These are phyloP conservation scores for Podochytrium sp. DNA, from an alignment of 192 early-diverging fungal species.

Conservation along the genomic window DNA sequence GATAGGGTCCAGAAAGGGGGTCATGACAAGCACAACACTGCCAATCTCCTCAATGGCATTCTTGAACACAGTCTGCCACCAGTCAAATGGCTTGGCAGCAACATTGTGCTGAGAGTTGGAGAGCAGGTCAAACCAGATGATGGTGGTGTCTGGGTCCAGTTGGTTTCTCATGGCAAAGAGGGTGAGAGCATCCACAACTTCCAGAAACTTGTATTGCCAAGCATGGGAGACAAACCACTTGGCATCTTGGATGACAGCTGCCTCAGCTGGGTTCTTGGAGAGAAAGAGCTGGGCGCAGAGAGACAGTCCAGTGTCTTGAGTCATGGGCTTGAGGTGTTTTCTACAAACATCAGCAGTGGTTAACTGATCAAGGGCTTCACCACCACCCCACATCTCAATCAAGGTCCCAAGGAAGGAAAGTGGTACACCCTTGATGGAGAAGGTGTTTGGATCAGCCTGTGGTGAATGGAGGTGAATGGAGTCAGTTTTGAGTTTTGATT, in stretches of 20 bases:
- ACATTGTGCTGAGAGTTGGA: too few species aligned
- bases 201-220: conserved; percentile 33
- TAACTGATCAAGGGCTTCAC: conserved; percentile 5
- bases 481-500: too few species aligned
- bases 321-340: conserved; percentile 22
- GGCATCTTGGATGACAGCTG: conserved; percentile 9
- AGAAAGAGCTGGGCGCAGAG: too few species aligned
- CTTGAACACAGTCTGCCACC: conserved; percentile 28
- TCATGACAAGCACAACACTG: conserved; percentile 27
- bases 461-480: too few species aligned
- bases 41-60: conserved; percentile 30
- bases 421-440: too few species aligned
- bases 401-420: too few species aligned
- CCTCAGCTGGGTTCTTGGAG: background rate
- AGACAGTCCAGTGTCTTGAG: too few species aligned
- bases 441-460: too few species aligned
- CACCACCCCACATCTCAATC: too few species aligned
- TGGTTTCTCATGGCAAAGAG: conserved; percentile 12
- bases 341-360: conserved; percentile 20
- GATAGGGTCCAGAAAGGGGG: conserved; percentile 19
- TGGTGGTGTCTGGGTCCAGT: background rate
- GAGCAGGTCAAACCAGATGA: conserved; percentile 37
- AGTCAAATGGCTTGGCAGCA: conserved; percentile 24
- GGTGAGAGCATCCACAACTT: conserved; percentile 28
- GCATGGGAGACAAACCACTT: too few species aligned